These are phyloP conservation scores for Phytophthora melonis DNA, from an alignment of 352 stramenopile genomes.

Conservation along the genomic window DNA sequence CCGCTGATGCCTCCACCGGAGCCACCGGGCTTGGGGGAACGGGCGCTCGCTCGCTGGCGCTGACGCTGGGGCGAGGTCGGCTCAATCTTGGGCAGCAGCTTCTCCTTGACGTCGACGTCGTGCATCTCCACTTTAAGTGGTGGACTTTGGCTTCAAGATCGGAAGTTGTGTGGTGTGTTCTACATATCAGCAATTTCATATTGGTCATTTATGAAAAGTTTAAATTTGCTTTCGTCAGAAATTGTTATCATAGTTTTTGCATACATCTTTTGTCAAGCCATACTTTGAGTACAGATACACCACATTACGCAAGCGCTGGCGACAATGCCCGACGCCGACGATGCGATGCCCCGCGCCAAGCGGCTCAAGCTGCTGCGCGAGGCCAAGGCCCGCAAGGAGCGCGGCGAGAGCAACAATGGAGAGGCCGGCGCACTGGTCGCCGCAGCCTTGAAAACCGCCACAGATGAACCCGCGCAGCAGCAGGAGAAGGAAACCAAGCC, in stretches of 20 bases:
- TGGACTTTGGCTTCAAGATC: too few species aligned
- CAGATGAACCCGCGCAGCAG: constrained; percentile 14
- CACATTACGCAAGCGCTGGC: neutral
- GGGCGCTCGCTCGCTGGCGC: constrained; percentile 23
- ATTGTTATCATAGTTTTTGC: too few species aligned
- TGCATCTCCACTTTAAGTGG: too few species aligned
- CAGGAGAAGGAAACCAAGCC: constrained; percentile 18
- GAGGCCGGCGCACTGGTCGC: constrained; percentile 13
- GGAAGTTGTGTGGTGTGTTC: too few species aligned
- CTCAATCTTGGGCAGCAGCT: constrained; percentile 41
- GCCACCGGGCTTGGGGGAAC: constrained; percentile 2
- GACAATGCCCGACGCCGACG: constrained; percentile 21
- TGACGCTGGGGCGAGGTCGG: constrained; percentile 24
- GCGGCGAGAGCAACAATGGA: constrained; percentile 41
- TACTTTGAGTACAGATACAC: neutral
- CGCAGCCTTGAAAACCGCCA: constrained; percentile 8
- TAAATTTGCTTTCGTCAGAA: too few species aligned
- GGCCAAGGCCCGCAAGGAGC: constrained; percentile 82
- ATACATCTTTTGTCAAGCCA: neutral
- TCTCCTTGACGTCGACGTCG: constrained; percentile 51
- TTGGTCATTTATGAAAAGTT: too few species aligned
- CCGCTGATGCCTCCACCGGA: too few species aligned
- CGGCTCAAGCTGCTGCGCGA: constrained; percentile 87
- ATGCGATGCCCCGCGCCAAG: constrained; percentile 82
- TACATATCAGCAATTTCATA: too few species aligned